These are phyloP conservation scores for Apophysomyces variabilis DNA, from an alignment of 371 early-diverging fungal species.

Conservation along the genomic window DNA sequence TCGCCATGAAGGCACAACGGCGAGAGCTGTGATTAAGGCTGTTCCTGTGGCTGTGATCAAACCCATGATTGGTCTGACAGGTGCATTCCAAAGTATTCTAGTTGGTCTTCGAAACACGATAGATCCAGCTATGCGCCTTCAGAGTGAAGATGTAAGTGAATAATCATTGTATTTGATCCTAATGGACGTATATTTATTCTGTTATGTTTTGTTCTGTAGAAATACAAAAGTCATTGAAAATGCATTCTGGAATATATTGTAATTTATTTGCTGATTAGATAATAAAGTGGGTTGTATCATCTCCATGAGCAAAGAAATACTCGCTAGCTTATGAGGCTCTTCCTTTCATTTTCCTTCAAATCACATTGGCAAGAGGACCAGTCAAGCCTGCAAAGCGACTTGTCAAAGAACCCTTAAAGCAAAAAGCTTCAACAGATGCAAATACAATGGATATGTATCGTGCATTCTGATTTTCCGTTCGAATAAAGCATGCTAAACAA, in stretches of 20 bases:
- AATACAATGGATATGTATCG: too few species aligned
- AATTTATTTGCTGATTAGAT: conserved; percentile 1
- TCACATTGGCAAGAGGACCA: too few species aligned
- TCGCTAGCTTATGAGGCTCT: too few species aligned
- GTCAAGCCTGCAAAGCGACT: too few species aligned
- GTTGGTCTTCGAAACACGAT: conserved; percentile 89
- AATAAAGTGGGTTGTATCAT: too few species aligned
- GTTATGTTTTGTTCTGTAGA: background rate
- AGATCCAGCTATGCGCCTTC: conserved; percentile 78
- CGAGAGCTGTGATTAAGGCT: conserved; percentile 83
- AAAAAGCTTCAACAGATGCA: too few species aligned
- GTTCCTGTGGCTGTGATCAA: conserved; percentile 94
- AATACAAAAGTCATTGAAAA: conserved; percentile 16
- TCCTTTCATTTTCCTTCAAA: too few species aligned
- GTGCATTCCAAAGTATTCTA: conserved; percentile 91
- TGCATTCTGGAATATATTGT: background rate
- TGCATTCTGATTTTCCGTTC: too few species aligned
- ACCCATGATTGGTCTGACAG: conserved; percentile 95
- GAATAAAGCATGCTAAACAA: too few species aligned
- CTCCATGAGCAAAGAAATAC: too few species aligned
- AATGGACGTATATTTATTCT: too few species aligned
- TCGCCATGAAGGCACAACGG: conserved; percentile 49
- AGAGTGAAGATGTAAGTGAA: conserved; percentile 80
- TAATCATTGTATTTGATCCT: background rate
- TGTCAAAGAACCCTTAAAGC: too few species aligned